Base-by-base conservation (phyloP, 257 asterid genomes). In the Solanum bukasovii region DNA sequence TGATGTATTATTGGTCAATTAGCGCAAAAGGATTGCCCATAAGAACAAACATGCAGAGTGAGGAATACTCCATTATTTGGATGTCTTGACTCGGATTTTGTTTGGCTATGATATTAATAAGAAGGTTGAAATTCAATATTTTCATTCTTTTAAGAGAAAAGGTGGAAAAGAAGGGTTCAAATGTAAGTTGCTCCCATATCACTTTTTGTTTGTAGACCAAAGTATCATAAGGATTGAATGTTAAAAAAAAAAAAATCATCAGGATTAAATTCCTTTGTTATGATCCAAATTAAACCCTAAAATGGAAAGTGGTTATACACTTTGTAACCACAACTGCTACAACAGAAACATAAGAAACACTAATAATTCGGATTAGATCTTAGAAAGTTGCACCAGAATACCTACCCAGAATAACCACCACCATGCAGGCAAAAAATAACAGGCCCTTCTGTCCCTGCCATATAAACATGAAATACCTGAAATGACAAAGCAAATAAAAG, bases 331-430 rank as follows among this genome's bases (percentile, higher is more conserved):
- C 84, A 79, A 79, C 84, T 25, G 65, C 85, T 79, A 29, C n/a
- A 79, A 27, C 67, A 79, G 67, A 44, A 79, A 46, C 84, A 27
- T 44, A 79, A 44, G 85, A 81, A 81, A 81, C 33, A 52, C 70
- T 9, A 46, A 49, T 31, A 9, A 49, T n/a, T 40, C 23, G 16
- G 21, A 40, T 10, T 34, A 27, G 63, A 38, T 21, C 2, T 74
- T 74, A 74, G 83, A 46, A 79, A 88, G 25, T 56, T 84, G 86
- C 83, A 23, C 65, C 82, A 81, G 82, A 78, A 70, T 88, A 84
- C 90, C 65, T 91, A 97, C 99, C 99, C 99, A 33, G 98, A 90
- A 93, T 97, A 97, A 84, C 99, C 99, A 88, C 99, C 99, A 90
- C 99, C 99, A 89, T 97, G 99, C 85, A 97, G 94, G 87, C 98